A percentile compares a stretch with the other conserved stretches of the same genome.
Evolutionary conservation across 2,329 filamentous ascomycete genomes (phyloP).

Genomic region (Cladosporium sp.): DNA sequence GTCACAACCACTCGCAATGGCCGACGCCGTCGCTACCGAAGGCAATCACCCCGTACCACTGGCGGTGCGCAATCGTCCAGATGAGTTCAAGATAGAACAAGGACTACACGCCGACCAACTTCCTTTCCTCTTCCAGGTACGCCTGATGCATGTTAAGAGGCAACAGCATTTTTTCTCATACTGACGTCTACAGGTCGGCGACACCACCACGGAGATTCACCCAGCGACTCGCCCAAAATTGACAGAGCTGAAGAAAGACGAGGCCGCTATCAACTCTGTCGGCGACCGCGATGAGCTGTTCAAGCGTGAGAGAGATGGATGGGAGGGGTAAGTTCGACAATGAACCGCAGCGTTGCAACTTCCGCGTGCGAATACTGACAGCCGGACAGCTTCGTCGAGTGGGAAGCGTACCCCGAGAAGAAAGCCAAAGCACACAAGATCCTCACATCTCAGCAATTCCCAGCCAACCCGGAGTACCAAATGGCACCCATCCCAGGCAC

Average conservation of each 20-base stretch:
- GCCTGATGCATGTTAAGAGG: not conserved
- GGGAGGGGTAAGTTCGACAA: slow-evolving; percentile 45
- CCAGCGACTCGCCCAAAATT: slow-evolving; percentile 34
- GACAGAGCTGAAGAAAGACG: slow-evolving; percentile 41
- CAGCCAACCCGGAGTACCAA: slow-evolving; percentile 55
- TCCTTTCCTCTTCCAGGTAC: slow-evolving; percentile 48
- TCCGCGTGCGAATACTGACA: slow-evolving; percentile 22
- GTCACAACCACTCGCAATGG: not conserved
- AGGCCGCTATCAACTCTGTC: slow-evolving; percentile 43
- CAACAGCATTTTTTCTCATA: not conserved
- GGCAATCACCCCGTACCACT: slow-evolving; percentile 2
- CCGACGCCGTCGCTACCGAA: not conserved
- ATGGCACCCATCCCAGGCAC: slow-evolving; percentile 56
- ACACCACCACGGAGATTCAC: slow-evolving; percentile 35
- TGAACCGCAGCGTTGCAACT: slow-evolving; percentile 28
- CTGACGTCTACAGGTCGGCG: slow-evolving; percentile 32
- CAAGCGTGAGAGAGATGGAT: slow-evolving; percentile 47
- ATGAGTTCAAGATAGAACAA: slow-evolving; percentile 58
- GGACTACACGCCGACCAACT: slow-evolving; percentile 50
- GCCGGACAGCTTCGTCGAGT: slow-evolving; percentile 56
- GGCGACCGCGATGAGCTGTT: slow-evolving; percentile 46
- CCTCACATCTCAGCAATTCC: slow-evolving; percentile 48
- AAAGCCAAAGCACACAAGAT: slow-evolving; percentile 55
- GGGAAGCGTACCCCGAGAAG: slow-evolving; percentile 63
- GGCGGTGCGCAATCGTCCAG: slow-evolving; percentile 31